Percentiles rank a stretch among this genome's conserved stretches.
Conservation (phyloP, 345 rosid genomes). For the Fremontodendron californicum region DNA sequence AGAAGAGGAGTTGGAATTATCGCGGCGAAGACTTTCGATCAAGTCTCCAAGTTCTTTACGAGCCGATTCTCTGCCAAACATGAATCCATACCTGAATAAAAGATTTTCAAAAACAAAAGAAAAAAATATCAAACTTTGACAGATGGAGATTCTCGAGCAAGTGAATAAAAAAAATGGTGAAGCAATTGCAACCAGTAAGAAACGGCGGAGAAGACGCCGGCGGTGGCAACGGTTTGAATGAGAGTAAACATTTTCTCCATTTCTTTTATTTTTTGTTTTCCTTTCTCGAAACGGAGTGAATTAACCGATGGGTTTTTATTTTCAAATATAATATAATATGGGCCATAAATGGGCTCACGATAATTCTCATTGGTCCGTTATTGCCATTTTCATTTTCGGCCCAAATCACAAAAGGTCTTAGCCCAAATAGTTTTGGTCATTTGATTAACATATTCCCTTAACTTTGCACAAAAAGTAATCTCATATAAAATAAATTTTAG, state of each 20-base stretch:
- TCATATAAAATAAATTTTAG: too few relatives aligned
- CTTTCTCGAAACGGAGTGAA: background rate
- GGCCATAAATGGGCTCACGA: background rate
- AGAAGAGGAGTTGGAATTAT: slow-evolving; percentile 31
- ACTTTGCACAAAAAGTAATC: too few relatives aligned
- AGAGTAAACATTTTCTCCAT: slow-evolving; percentile 67
- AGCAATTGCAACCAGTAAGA: slow-evolving; percentile 50
- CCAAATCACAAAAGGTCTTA: too few relatives aligned
- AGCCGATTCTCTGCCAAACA: slow-evolving; percentile 89
- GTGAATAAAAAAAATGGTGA: background rate
- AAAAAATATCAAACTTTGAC: background rate
- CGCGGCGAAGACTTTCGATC: slow-evolving; percentile 70
- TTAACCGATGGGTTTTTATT: background rate
- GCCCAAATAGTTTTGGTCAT: too few relatives aligned
- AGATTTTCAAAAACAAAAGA: background rate
- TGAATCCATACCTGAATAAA: slow-evolving; percentile 74
- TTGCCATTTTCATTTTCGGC: too few relatives aligned
- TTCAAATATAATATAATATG: too few relatives aligned
- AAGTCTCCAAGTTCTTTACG: slow-evolving; percentile 75
- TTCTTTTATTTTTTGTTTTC: background rate
- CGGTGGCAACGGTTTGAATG: slow-evolving; percentile 67
- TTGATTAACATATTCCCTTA: too few relatives aligned
- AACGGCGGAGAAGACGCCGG: slow-evolving; percentile 79
- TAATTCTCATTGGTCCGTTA: background rate
- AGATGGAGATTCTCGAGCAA: background rate